Conservation (phyloP, 192 early-diverging fungal species). For the Rhizophlyctis rosea region DNA sequence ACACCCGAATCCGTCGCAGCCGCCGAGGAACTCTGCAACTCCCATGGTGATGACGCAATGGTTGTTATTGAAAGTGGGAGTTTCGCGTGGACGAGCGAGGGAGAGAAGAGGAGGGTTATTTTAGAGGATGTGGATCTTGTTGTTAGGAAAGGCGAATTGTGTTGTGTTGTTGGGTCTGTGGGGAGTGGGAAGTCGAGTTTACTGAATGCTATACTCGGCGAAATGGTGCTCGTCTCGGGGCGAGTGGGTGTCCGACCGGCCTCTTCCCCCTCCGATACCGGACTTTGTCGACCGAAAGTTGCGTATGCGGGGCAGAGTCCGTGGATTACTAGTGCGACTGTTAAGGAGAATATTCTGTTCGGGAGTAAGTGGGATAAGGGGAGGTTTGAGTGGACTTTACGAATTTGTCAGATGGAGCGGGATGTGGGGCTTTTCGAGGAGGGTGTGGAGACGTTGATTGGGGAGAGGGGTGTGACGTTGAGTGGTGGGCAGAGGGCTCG, state of each 20-base stretch:
- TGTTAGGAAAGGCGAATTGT: constrained; percentile 29
- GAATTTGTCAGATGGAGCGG: constrained; percentile 40
- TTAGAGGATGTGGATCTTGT: constrained; percentile 33
- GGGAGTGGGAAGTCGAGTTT: constrained; percentile 46
- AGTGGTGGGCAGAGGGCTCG: constrained; percentile 48
- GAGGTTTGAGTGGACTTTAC: constrained; percentile 37
- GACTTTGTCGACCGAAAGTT: constrained; percentile 22
- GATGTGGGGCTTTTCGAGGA: constrained; percentile 36
- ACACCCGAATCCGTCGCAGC: too few relatives aligned
- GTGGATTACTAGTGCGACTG: constrained; percentile 40
- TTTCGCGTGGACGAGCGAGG: constrained; percentile 31
- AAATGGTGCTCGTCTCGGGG: constrained; percentile 26
- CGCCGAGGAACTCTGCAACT: too few relatives aligned
- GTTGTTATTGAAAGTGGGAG: constrained; percentile 30
- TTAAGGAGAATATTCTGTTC: constrained; percentile 48
- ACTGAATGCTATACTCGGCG: constrained; percentile 44
- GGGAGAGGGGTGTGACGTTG: constrained; percentile 43
- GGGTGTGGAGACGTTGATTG: constrained; percentile 35
- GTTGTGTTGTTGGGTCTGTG: constrained; percentile 47
- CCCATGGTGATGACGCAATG: too few relatives aligned
- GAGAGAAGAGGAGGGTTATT: constrained; percentile 3
- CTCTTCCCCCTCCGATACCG: too few relatives aligned
- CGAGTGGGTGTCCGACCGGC: neutral
- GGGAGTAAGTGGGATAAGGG: constrained; percentile 29
- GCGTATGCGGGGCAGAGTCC: constrained; percentile 44